Conservation (phyloP, 306 rosid species). For the Lathyrus aphaca region DNA sequence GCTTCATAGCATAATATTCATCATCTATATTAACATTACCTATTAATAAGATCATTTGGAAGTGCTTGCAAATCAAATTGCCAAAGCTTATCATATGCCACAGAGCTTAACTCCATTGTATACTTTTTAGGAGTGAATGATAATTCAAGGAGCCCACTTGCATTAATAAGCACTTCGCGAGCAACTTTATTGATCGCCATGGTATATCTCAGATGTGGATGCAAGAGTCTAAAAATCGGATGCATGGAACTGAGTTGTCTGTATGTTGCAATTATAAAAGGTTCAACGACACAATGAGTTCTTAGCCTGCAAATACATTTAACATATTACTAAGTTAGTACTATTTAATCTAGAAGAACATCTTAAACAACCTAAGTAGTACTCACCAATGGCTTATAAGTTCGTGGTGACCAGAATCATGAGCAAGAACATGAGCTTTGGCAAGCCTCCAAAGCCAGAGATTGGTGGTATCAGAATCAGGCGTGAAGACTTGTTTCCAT, state of each 20-base stretch:
- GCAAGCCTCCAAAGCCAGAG: conserved; percentile 62
- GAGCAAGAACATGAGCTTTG: conserved; percentile 55
- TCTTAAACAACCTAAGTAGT: neutral
- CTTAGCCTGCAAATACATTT: conserved; percentile 43
- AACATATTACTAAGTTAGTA: neutral
- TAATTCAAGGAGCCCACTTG: conserved; percentile 46
- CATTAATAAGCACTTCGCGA: conserved; percentile 45
- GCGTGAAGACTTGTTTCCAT: conserved; percentile 52
- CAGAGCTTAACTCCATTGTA: conserved; percentile 49
- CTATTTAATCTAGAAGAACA: neutral
- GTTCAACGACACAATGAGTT: conserved; percentile 51
- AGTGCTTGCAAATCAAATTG: conserved; percentile 50
- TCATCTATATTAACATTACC: conserved; percentile 31
- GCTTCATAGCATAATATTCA: neutral
- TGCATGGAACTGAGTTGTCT: conserved; percentile 56
- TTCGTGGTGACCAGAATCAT: conserved; percentile 52
- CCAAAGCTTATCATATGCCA: conserved; percentile 49
- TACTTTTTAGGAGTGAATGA: conserved; percentile 42
- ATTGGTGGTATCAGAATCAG: conserved; percentile 38
- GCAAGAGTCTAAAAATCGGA: conserved; percentile 47
- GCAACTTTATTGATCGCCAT: conserved; percentile 52
- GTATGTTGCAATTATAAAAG: conserved; percentile 50
- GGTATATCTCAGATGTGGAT: conserved; percentile 56
- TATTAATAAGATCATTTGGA: conserved; percentile 48
- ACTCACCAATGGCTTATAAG: conserved; percentile 54